Conservation (phyloP, 805 yeast species). For the Metschnikowia proteae region DNA sequence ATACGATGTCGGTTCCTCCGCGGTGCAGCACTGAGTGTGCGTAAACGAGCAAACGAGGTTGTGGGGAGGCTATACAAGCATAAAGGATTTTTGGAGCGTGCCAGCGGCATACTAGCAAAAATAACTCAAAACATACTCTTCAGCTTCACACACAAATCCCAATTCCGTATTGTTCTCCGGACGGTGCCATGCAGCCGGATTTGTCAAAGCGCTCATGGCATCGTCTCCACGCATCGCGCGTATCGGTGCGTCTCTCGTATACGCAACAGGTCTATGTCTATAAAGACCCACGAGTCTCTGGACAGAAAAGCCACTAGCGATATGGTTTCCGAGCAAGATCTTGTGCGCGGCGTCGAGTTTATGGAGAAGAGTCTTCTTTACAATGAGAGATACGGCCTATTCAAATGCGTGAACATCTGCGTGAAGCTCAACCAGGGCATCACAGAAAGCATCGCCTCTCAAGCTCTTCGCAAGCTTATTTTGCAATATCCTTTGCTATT, state of each 20-base stretch:
- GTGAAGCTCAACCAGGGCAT: conserved; percentile 6
- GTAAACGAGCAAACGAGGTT: too few relatives aligned
- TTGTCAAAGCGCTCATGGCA: neutral
- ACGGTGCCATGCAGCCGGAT: too few relatives aligned
- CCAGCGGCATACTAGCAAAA: too few relatives aligned
- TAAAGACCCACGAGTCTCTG: neutral
- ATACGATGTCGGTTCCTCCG: too few relatives aligned
- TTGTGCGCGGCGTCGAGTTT: conserved; percentile 8
- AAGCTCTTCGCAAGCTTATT: conserved; percentile 9
- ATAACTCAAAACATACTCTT: too few relatives aligned
- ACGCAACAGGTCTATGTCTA: neutral
- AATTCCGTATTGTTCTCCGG: too few relatives aligned
- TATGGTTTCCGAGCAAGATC: conserved; percentile 4
- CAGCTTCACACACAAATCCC: too few relatives aligned
- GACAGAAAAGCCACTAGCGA: neutral
- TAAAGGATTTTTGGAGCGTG: too few relatives aligned
- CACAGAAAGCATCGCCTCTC: conserved; percentile 3
- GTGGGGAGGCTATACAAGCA: too few relatives aligned
- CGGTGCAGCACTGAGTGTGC: too few relatives aligned
- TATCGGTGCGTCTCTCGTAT: neutral
- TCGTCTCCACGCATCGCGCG: neutral
- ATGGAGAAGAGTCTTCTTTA: conserved; percentile 8
- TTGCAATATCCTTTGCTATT: conserved; percentile 11
- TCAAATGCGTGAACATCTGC: conserved; percentile 8
- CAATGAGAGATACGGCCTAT: conserved; percentile 8